Percentiles rank a stretch among this genome's conserved stretches.
phyloP scores from a whole-genome alignment of 1,139 yeast genomes.

The Nadsonia starkeyi-henricii region DNA sequence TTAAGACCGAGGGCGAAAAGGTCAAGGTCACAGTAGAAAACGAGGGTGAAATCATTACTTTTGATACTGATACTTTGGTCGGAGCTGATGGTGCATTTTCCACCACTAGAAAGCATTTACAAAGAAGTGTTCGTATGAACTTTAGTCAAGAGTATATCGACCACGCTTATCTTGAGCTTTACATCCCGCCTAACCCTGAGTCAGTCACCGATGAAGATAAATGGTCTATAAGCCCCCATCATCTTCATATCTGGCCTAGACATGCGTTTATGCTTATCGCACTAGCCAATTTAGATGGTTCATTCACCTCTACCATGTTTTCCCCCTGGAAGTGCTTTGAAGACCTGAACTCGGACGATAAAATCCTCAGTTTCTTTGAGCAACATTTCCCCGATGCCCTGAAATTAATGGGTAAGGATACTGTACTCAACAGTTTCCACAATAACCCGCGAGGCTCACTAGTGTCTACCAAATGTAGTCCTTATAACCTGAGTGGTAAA shows the following conservation, averaged over 20 bases:
- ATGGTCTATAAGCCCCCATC: conserved; percentile 53
- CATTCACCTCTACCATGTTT: conserved; percentile 82
- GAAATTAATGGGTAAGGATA: conserved; percentile 47
- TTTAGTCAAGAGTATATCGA: conserved; percentile 67
- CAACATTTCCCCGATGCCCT: conserved; percentile 63
- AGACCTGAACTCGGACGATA: conserved; percentile 13
- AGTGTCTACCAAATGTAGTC: conserved; percentile 44
- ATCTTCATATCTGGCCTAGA: conserved; percentile 90
- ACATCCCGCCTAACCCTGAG: conserved; percentile 36
- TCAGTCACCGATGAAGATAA: conserved; percentile 13
- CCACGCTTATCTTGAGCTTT: conserved; percentile 68
- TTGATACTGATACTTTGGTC: conserved; percentile 41
- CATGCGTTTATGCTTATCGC: conserved; percentile 81
- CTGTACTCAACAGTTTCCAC: conserved; percentile 37
- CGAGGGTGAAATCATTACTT: conserved; percentile 11
- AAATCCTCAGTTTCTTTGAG: conserved; percentile 41
- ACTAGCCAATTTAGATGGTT: conserved; percentile 68
- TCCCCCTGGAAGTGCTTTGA: conserved; percentile 59
- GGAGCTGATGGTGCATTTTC: conserved; percentile 89
- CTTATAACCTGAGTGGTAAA: conserved; percentile 53
- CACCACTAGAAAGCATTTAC: conserved; percentile 55
- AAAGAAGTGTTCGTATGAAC: conserved; percentile 52
- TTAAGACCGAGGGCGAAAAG: conserved; percentile 6
- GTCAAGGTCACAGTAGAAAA: conserved; percentile 4
- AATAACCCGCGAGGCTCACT: conserved; percentile 64